Percentiles rank a stretch among this genome's conserved stretches.
Conservation (phyloP, 2,329 filamentous ascomycete genomes). For the Cladosporium sp. region DNA sequence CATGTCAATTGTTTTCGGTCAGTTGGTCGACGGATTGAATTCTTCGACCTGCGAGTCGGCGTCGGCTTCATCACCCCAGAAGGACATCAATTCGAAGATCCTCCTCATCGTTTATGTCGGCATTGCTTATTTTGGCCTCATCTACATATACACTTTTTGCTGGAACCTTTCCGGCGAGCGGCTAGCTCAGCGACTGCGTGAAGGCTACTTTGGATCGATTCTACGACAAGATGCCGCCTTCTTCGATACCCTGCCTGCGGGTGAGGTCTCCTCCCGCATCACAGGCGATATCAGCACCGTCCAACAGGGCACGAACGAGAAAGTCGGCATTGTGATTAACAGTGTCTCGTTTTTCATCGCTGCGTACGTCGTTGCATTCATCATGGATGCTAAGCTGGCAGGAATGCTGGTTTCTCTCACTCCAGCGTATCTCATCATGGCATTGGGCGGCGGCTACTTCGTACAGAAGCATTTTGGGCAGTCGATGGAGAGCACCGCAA, state of each 20-base stretch:
- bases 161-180: conserved; percentile 61
- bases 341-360: conserved; percentile 35
- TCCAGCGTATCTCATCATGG: conserved; percentile 57
- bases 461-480: conserved; percentile 46
- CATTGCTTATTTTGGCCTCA: conserved; percentile 55
- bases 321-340: conserved; percentile 31
- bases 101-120: conserved; percentile 57
- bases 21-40: conserved; percentile 58
- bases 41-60: conserved; percentile 45
- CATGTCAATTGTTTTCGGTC: conserved; percentile 58
- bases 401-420: conserved; percentile 58
- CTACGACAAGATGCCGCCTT: conserved; percentile 57
- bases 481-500: conserved; percentile 49
- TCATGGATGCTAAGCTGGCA: conserved; percentile 47
- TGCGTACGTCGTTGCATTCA: conserved; percentile 36
- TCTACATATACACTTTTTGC: conserved; percentile 58
- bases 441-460: conserved; percentile 49
- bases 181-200: conserved; percentile 56
- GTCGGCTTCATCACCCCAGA: conserved; percentile 31
- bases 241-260: conserved; percentile 58
- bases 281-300: conserved; percentile 58
- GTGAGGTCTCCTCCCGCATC: conserved; percentile 60
- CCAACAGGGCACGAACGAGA: conserved; percentile 38
- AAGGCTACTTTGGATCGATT: conserved; percentile 53
- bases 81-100: conserved; percentile 51